Base-by-base conservation (phyloP, 202 grass and related monocot genomes). In the Zoysia matrella region DNA sequence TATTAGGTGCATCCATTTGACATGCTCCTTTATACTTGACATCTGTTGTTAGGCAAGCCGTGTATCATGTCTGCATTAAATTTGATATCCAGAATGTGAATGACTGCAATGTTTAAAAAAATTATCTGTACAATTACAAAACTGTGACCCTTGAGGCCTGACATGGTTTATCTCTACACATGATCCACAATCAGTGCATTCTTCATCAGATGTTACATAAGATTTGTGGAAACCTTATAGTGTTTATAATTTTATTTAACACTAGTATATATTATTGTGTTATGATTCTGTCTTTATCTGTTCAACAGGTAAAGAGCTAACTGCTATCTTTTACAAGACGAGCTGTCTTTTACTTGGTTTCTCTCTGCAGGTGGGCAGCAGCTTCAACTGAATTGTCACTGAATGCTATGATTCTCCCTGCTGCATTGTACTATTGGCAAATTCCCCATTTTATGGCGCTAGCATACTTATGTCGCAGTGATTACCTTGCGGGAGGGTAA, bases 381-480 rank as follows among this genome's bases (percentile, higher is more conserved):
- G 91, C 94, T 83, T 92, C 89, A 45, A 88, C 87, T 85, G 89
- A 22, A 22, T 22, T 22, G 22, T 22, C 22, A 22, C 22, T 22
- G 22, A 22, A 22, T 22, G 22, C 22, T 80, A 89, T 88, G 88
- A 91, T 97, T 85, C 90, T 97, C 61, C 94, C 94, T 72, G 94
- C 91, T 48, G 88, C 91, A 73, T 66, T 97, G 78, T 97, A 94
- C 87, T 94, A 75, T 77, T 97, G 94, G 94, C 94, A 97, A 76
- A 83, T 97, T 86, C 94, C 94, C 10, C 94, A 97, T 80, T 97
- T 97, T 60, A 97, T 97, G 94, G 89, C 94, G 67, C 94, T 97
- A 40, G 94, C 94, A 2, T 97, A 97, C 75, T 76, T 97, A 79
- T 97, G 94, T 78, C 91, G 94, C 4, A 60, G 76, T 14, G 94